Evolutionary conservation across 2,329 filamentous ascomycete genomes (phyloP).

Genomic region (Penicillium expansum): DNA sequence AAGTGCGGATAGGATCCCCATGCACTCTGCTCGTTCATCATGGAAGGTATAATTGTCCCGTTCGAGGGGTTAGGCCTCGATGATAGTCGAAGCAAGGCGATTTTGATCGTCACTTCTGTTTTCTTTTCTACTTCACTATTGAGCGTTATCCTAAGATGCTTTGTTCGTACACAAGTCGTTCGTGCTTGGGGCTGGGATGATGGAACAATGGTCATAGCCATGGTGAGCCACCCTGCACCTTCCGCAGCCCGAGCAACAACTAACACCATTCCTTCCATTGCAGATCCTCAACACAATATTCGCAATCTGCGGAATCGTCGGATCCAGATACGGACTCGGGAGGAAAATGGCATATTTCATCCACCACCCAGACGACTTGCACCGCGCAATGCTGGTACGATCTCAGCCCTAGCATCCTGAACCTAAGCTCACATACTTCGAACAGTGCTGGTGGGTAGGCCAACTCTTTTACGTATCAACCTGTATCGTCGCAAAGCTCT

Average conservation of each 20-base stretch:
- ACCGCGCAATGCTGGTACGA: conserved; percentile 26
- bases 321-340: conserved; percentile 26
- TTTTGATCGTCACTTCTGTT: conserved; percentile 31
- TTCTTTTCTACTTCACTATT: conserved; percentile 43
- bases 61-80: conserved; percentile 2
- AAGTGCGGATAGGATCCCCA: conserved; percentile 11
- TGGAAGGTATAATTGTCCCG: conserved; percentile 5
- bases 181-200: conserved; percentile 40
- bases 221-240: conserved; percentile 19
- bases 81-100: conserved; percentile 21
- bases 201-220: conserved; percentile 31
- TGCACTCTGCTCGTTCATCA: conserved; percentile 5
- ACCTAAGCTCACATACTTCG: neutral
- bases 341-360: conserved; percentile 20
- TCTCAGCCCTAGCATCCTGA: neutral
- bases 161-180: conserved; percentile 42
- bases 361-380: conserved; percentile 19
- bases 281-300: conserved; percentile 29
- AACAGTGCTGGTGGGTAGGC: conserved; percentile 49
- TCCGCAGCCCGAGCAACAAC: neutral
- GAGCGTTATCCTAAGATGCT: conserved; percentile 39
- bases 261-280: neutral
- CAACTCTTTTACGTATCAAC: conserved; percentile 52
- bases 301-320: conserved; percentile 27
- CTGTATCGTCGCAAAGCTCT: conserved; percentile 48